Percentiles rank a stretch among this genome's conserved stretches.
Conservation (phyloP, 495 filamentous ascomycete genomes). For the Penicillium silybi region DNA sequence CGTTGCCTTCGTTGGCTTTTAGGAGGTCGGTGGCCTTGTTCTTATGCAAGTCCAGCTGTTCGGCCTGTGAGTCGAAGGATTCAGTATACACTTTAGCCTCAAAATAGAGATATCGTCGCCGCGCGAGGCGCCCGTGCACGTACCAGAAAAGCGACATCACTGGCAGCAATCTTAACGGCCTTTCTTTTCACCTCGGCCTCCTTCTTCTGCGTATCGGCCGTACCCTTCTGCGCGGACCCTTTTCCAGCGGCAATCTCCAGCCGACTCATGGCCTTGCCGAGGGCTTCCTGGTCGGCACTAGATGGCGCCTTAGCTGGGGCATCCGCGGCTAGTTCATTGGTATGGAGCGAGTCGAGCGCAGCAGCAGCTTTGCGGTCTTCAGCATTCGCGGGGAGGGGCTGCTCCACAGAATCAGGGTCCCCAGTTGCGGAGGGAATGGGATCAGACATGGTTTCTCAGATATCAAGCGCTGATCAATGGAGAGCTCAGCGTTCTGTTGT, state of each 20-base stretch:
- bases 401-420: slow-evolving; percentile 56
- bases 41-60: slow-evolving; percentile 76
- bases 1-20: slow-evolving; percentile 73
- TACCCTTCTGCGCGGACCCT: slow-evolving; percentile 12
- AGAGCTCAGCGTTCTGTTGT: background rate
- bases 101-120: background rate
- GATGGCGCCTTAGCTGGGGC: slow-evolving; percentile 46
- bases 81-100: background rate
- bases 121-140: slow-evolving; percentile 15
- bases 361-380: slow-evolving; percentile 91
- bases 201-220: slow-evolving; percentile 35
- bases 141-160: slow-evolving; percentile 65
- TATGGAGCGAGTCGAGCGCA: slow-evolving; percentile 73
- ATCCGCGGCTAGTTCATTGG: slow-evolving; percentile 50
- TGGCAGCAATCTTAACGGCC: slow-evolving; percentile 60
- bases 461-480: background rate
- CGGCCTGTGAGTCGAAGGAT: slow-evolving; percentile 48
- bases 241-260: slow-evolving; percentile 49
- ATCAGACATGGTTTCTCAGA: slow-evolving; percentile 43
- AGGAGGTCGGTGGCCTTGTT: slow-evolving; percentile 79
- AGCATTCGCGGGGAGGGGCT: slow-evolving; percentile 60
- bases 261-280: slow-evolving; percentile 77
- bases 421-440: slow-evolving; percentile 68
- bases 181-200: slow-evolving; percentile 45
- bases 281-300: slow-evolving; percentile 69